phyloP scores from a whole-genome alignment of 1,284 basidiomycete genomes.

The Ustilago curta region DNA sequence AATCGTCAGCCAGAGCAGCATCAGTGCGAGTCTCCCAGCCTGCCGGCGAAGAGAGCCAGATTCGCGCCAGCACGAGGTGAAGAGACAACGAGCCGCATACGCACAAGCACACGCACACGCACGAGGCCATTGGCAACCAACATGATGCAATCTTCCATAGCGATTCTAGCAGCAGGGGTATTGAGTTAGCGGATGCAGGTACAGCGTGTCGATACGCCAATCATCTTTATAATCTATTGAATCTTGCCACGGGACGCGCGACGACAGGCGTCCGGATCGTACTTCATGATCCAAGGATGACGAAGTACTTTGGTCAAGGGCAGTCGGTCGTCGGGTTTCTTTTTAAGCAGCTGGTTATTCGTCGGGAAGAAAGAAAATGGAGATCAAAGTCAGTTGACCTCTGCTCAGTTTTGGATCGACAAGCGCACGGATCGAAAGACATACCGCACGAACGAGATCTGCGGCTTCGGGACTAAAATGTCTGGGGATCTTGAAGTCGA shows the following conservation, averaged over 20 bases:
- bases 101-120: too few species aligned
- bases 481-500: conserved; percentile 60
- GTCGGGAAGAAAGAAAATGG: too few species aligned
- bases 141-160: too few species aligned
- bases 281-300: conserved; percentile 93
- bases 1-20: background rate
- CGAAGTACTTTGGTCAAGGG: conserved; percentile 82
- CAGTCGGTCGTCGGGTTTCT: conserved; percentile 85
- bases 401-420: too few species aligned
- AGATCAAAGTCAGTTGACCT: too few species aligned
- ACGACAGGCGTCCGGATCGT: conserved; percentile 70
- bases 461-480: conserved; percentile 57
- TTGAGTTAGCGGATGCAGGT: conserved; percentile 2
- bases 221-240: conserved; percentile 16
- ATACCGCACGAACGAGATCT: conserved; percentile 50
- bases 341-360: conserved; percentile 77
- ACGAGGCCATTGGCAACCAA: too few species aligned
- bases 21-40: too few species aligned
- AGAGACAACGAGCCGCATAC: too few species aligned
- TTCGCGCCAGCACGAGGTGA: too few species aligned
- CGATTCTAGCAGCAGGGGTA: background rate
- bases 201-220: background rate
- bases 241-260: conserved; percentile 56
- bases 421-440: too few species aligned
- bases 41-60: too few species aligned